Percentiles rank a stretch among this genome's conserved stretches.
Conservation (phyloP, 257 asterid species). For the Pogostemon cablin region DNA sequence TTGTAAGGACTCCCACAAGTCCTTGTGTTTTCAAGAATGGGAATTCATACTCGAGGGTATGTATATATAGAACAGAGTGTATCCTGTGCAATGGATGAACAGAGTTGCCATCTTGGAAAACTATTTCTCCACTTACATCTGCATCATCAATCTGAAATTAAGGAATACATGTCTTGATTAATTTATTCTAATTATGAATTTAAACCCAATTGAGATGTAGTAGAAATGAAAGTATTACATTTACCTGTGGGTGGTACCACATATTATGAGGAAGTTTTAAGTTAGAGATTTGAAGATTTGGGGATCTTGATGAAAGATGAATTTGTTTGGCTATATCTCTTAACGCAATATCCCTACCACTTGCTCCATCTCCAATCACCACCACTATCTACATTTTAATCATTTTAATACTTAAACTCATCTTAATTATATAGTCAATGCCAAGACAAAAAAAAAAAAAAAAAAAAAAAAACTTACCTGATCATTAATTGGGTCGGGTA, state of each 20-base stretch:
- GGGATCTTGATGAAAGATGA: conserved; percentile 60
- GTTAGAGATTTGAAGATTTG: conserved; percentile 31
- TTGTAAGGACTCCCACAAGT: conserved; percentile 61
- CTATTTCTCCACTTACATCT: conserved; percentile 53
- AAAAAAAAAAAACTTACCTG: conserved; percentile 34
- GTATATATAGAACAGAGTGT: not conserved
- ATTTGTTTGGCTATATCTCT: conserved; percentile 66
- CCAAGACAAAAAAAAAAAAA: not conserved
- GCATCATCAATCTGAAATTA: conserved; percentile 34
- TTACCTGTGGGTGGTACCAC: conserved; percentile 45
- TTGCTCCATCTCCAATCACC: conserved; percentile 61
- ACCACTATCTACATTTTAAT: conserved; percentile 37
- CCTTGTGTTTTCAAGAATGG: conserved; percentile 65
- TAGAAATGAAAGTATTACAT: too few species aligned
- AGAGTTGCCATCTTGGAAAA: conserved; percentile 57
- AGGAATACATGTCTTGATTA: too few species aligned
- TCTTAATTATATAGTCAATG: too few species aligned
- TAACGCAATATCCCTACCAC: conserved; percentile 54
- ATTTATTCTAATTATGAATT: not conserved
- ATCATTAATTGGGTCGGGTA: conserved; percentile 52
- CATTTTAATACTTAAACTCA: not conserved
- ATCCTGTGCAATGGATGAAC: conserved; percentile 65
- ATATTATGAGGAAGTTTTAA: conserved; percentile 35
- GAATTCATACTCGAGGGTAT: conserved; percentile 31
- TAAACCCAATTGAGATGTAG: too few species aligned